Evolutionary conservation across 1,139 yeast genomes (phyloP).

Genomic region (Candida labiduridarum): DNA sequence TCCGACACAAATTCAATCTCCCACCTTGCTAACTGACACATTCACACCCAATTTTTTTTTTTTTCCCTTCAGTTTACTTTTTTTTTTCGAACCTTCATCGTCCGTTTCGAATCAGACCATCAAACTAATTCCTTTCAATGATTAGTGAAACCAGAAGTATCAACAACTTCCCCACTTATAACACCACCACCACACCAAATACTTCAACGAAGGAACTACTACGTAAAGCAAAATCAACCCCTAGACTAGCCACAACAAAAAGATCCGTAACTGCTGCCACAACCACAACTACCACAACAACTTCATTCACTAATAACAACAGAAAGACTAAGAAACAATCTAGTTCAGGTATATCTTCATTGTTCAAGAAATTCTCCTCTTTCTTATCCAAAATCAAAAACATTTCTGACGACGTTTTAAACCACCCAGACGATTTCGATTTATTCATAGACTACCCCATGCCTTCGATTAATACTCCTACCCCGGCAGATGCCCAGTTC

Average conservation of each 20-base stretch:
- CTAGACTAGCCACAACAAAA: conserved; percentile 9
- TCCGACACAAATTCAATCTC: too few species aligned
- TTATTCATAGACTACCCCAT: conserved; percentile 39
- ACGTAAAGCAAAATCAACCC: conserved; percentile 14
- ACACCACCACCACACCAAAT: conserved; percentile 2
- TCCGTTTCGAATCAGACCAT: neutral
- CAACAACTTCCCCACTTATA: neutral
- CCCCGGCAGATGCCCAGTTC: conserved; percentile 33
- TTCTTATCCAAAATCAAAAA: conserved; percentile 36
- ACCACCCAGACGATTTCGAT: conserved; percentile 41
- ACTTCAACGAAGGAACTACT: conserved; percentile 6
- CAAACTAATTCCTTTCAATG: conserved; percentile 5
- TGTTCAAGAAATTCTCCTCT: conserved; percentile 36
- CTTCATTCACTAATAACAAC: neutral
- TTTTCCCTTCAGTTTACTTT: neutral
- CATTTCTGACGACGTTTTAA: conserved; percentile 46
- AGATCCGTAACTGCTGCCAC: neutral
- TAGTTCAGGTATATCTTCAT: conserved; percentile 7
- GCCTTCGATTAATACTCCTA: conserved; percentile 5
- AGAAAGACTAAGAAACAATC: conserved; percentile 6
- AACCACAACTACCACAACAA: neutral
- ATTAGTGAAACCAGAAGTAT: conserved; percentile 9
- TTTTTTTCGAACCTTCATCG: neutral
- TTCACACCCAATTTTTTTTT: too few species aligned
- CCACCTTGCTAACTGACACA: too few species aligned